phyloP scores from a whole-genome alignment of 768 basidiomycete genomes.

The Astraeus odoratus region DNA sequence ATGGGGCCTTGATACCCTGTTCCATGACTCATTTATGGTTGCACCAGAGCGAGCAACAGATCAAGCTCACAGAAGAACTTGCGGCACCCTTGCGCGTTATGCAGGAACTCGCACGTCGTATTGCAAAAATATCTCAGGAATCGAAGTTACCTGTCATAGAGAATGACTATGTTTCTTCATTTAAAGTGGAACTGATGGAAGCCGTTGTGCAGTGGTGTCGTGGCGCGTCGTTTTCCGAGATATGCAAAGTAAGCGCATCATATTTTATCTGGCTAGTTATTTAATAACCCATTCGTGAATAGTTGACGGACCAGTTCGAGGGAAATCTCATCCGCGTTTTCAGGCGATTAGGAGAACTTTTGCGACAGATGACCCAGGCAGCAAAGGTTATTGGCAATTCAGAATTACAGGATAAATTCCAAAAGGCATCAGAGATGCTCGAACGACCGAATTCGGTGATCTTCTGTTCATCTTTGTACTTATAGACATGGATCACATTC shows the following conservation, averaged over 20 bases:
- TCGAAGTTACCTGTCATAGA: slow-evolving; percentile 85
- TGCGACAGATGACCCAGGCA: slow-evolving; percentile 93
- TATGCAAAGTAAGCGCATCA: slow-evolving; percentile 70
- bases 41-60: slow-evolving; percentile 72
- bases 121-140: slow-evolving; percentile 96
- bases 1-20: background rate
- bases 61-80: slow-evolving; percentile 87
- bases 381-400: slow-evolving; percentile 95
- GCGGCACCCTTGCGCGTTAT: slow-evolving; percentile 88
- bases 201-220: slow-evolving; percentile 96
- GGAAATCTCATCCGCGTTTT: slow-evolving; percentile 96
- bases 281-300: slow-evolving; percentile 5
- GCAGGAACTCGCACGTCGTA: slow-evolving; percentile 92
- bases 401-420: slow-evolving; percentile 92
- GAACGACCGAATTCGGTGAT: slow-evolving; percentile 92
- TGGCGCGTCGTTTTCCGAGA: slow-evolving; percentile 93
- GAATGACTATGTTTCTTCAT: slow-evolving; percentile 91
- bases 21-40: background rate
- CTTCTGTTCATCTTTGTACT: slow-evolving; percentile 81
- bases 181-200: slow-evolving; percentile 99
- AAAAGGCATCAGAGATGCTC: slow-evolving; percentile 85
- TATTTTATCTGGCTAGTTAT: background rate
- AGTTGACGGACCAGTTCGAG: slow-evolving; percentile 96
- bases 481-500: slow-evolving; percentile 38
- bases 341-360: slow-evolving; percentile 85